Conservation (phyloP, 192 early-diverging fungal species). For the Mortierella claussenii region DNA sequence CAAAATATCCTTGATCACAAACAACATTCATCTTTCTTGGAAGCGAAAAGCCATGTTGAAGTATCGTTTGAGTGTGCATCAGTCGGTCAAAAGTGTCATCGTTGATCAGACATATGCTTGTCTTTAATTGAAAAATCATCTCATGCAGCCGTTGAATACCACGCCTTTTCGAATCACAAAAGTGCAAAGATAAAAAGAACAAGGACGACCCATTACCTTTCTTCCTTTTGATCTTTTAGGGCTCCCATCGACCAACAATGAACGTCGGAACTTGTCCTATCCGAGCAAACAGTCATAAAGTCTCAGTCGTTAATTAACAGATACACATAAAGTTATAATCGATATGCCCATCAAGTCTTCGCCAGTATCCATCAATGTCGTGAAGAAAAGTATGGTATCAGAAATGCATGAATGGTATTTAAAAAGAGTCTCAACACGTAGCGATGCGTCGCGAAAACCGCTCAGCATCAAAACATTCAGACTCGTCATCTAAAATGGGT, state of each 20-base stretch:
- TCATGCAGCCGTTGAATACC: constrained; percentile 33
- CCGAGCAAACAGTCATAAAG: too few species aligned
- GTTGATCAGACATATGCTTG: constrained; percentile 72
- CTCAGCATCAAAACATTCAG: constrained; percentile 60
- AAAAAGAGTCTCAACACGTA: constrained; percentile 76
- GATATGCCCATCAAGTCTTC: too few species aligned
- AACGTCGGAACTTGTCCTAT: too few species aligned
- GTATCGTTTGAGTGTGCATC: constrained; percentile 50
- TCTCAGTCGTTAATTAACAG: too few species aligned
- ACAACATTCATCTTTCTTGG: too few species aligned
- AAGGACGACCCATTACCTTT: background rate
- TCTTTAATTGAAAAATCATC: constrained; percentile 65
- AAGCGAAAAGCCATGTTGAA: too few species aligned
- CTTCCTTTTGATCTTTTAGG: too few species aligned
- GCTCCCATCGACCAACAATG: too few species aligned
- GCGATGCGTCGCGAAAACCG: constrained; percentile 62
- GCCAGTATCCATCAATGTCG: background rate
- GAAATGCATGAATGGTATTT: constrained; percentile 82
- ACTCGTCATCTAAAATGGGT: constrained; percentile 79
- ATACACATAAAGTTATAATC: too few species aligned
- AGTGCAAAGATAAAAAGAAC: background rate
- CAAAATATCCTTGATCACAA: too few species aligned
- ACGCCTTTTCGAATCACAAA: background rate
- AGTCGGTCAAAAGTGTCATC: constrained; percentile 57
- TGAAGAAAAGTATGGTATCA: constrained; percentile 53